A percentile compares a stretch with the other conserved stretches of the same genome.
These are phyloP conservation scores for Nepenthes mirabilis DNA, from an alignment of 148 eudicot genomes.

Conservation along the genomic window DNA sequence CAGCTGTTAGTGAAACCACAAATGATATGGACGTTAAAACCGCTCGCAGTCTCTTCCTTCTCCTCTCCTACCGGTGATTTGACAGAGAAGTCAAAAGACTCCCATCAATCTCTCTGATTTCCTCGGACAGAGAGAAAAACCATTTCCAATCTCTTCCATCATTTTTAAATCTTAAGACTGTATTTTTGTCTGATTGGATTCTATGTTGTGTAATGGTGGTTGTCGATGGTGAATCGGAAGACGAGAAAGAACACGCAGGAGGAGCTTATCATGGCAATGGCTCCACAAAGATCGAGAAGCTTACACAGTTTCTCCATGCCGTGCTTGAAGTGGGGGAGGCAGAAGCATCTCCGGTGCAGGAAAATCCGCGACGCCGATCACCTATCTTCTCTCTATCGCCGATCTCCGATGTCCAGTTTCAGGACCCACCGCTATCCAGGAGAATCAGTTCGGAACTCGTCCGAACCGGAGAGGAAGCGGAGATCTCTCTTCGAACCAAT, in stretches of 20 bases:
- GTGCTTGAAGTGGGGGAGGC: conserved; percentile 48
- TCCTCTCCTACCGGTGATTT: conserved; percentile 4
- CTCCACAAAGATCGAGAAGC: conserved; percentile 34
- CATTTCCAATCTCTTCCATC: conserved; percentile 4
- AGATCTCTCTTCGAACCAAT: background rate
- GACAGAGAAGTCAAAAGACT: too few species aligned
- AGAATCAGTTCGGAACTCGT: background rate
- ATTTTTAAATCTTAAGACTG: background rate
- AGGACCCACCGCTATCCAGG: background rate
- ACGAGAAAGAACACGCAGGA: background rate
- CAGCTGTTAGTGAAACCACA: background rate
- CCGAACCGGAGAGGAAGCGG: conserved; percentile 9
- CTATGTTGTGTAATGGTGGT: background rate
- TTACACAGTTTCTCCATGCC: conserved; percentile 51
- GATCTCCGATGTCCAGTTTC: too few species aligned
- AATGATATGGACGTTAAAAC: conserved; percentile 11
- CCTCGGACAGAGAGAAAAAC: too few species aligned
- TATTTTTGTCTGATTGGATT: background rate
- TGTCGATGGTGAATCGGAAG: background rate
- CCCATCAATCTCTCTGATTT: conserved; percentile 12
- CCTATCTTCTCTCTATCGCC: background rate
- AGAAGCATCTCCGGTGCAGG: conserved; percentile 30
- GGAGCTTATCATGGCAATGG: conserved; percentile 16
- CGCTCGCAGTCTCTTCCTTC: conserved; percentile 9
- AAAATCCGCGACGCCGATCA: conserved; percentile 7